phyloP scores from a whole-genome alignment of 805 yeast species.

The Pichia nanzhaoensis region DNA sequence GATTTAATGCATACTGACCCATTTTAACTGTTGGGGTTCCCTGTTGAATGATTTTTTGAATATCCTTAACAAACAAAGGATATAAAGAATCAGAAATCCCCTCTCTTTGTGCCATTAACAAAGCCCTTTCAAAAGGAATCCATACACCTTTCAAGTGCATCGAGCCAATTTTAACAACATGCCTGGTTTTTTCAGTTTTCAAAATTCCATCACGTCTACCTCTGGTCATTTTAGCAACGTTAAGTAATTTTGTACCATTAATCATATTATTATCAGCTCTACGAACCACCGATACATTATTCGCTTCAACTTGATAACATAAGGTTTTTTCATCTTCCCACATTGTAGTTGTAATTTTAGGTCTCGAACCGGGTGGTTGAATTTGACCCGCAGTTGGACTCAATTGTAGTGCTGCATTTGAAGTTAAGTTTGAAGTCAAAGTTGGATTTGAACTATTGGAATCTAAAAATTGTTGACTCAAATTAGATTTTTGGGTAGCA shows the following conservation, averaged over 20 bases:
- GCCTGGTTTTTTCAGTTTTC: conserved; percentile 58
- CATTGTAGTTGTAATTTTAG: conserved; percentile 62
- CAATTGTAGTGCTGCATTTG: conserved; percentile 13
- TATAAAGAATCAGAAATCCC: conserved; percentile 52
- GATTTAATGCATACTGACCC: conserved; percentile 16
- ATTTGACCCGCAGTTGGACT: conserved; percentile 32
- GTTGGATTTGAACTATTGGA: too few relatives aligned
- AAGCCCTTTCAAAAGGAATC: conserved; percentile 69
- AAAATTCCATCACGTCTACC: conserved; percentile 68
- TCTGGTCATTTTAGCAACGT: conserved; percentile 68
- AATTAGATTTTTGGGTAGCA: too few relatives aligned
- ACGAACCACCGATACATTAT: conserved; percentile 59
- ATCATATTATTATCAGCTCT: conserved; percentile 69
- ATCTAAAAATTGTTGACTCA: too few relatives aligned
- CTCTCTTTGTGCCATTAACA: conserved; percentile 63
- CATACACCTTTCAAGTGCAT: conserved; percentile 72
- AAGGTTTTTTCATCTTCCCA: conserved; percentile 72
- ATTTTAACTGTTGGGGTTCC: conserved; percentile 29
- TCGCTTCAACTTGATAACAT: conserved; percentile 67
- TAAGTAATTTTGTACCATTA: conserved; percentile 61
- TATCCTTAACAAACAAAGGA: conserved; percentile 60
- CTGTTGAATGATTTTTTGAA: conserved; percentile 40
- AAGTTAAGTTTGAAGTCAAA: not conserved
- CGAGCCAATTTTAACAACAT: conserved; percentile 68
- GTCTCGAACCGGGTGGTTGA: conserved; percentile 41